Evolutionary conservation across 768 basidiomycete genomes (phyloP), one percentile per base, ranked within the genome.

Genomic region (Cystofilobasidium ferigula): DNA sequence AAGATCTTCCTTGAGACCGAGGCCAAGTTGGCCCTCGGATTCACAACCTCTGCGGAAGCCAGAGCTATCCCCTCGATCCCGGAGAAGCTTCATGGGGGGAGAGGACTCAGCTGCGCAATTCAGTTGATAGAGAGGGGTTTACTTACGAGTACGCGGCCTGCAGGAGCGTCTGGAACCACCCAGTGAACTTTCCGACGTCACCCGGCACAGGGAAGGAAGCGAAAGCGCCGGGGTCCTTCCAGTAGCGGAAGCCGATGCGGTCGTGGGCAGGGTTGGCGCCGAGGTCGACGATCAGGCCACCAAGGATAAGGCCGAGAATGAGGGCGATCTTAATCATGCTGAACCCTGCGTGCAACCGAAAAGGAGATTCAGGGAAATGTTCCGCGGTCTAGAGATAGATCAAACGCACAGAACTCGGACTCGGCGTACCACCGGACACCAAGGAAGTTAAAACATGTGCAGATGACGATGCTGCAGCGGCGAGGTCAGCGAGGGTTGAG

Each of bases 1-100:
- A 89, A 87, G 8, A 91, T 87, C 26, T 86, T 80, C 42, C 81
- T 79, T 59, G 88, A 83, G 34, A 88, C 87, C 72, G 84, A 87
- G 28, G 83, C 78, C 69, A 92, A 87, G 71, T 87, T 88, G 35
- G 85, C 84, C 42, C 87, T 82, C 9, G 89, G 89, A 72, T 81
- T 87, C 72, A 83, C 79, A 0, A 86, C 85, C 75, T 91, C 89
- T 0, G 85, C 86, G 22, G 86, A 87, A 32, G 86, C 82, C 63
- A 85, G 85, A 61, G 48, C 69, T 26, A 64, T 84, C 47, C 86
- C 76, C 72, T 89, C 87, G 79, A 88, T 83, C 43, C 84, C 86
- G 71, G 86, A 83, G 78, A 84, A 86, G n/a, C n/a, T n/a, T n/a
- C n/a, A n/a, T n/a, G n/a, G n/a, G n/a, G n/a, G n/a, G n/a, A n/a